Conservation (phyloP, 2,329 filamentous ascomycete genomes). For the Fusarium sp. region DNA sequence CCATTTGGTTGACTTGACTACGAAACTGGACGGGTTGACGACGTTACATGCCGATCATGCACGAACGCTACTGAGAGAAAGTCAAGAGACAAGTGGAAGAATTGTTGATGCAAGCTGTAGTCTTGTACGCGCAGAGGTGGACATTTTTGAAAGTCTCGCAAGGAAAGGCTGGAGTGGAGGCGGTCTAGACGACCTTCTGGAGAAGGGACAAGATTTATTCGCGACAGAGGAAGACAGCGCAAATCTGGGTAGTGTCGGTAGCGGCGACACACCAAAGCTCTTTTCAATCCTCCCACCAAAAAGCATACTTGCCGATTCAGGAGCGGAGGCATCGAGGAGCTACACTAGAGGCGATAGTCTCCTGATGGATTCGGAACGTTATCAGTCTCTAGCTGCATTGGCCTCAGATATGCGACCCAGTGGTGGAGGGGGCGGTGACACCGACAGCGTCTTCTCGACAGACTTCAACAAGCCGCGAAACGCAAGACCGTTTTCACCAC, state of each 20-base stretch:
- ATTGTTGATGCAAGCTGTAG: slow-evolving; percentile 74
- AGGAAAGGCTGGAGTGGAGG: slow-evolving; percentile 76
- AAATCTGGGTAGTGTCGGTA: slow-evolving; percentile 50
- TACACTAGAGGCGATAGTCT: slow-evolving; percentile 67
- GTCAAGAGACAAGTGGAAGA: slow-evolving; percentile 71
- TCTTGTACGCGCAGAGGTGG: slow-evolving; percentile 74
- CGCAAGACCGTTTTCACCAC: slow-evolving; percentile 70
- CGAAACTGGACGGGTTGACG: slow-evolving; percentile 71
- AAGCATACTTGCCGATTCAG: slow-evolving; percentile 69
- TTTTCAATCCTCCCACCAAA: slow-evolving; percentile 74
- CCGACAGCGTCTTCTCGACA: slow-evolving; percentile 64
- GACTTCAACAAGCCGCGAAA: slow-evolving; percentile 66
- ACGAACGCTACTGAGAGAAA: slow-evolving; percentile 69
- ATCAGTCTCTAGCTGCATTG: slow-evolving; percentile 68
- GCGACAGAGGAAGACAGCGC: slow-evolving; percentile 55
- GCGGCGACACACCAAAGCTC: slow-evolving; percentile 60
- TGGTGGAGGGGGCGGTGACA: slow-evolving; percentile 56
- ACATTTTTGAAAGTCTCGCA: slow-evolving; percentile 75
- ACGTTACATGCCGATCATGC: slow-evolving; percentile 70
- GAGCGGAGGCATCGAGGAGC: slow-evolving; percentile 53
- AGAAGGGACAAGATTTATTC: slow-evolving; percentile 72
- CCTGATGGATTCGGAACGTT: slow-evolving; percentile 63
- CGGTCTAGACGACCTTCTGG: slow-evolving; percentile 73
- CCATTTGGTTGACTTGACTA: slow-evolving; percentile 72
- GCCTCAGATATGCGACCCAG: slow-evolving; percentile 46